Evolutionary conservation across 306 rosid genomes (phyloP), one percentile per base, ranked within the genome.

Genomic region (Biancaea sappan): DNA sequence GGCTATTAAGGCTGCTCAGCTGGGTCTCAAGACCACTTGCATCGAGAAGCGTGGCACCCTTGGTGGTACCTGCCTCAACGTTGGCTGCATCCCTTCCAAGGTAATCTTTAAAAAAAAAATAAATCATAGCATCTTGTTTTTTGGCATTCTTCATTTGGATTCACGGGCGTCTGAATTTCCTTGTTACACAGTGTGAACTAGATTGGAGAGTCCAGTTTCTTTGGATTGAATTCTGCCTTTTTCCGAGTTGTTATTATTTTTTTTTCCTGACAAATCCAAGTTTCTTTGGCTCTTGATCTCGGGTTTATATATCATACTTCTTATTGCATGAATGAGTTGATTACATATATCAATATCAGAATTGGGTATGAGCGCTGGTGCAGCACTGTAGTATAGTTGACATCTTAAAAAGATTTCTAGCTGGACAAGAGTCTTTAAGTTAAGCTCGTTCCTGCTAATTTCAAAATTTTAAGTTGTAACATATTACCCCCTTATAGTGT

Each of bases 51-150:
- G 97, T 32, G 98, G 98, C 5, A 21, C 97, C 76, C 99, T 95
- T 21, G 99, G 99, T 25, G 99, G 99, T 6, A 95, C 99, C 37
- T 95, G 99, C 70, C 99, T 95, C 72, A 95, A 95, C 86, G 98
- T 95, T 1, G 99, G 97, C 24, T 94, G 99, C 72, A 94, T 94
- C 82, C 97, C 99, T 18, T 94, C 99, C 38, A 94, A 94, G 99
- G 99, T 91, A 29, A 24, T 10, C 62, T 56, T 60, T 34, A 7
- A 32, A 13, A 7, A 1, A 3, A 7, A 16, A 15, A 31, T 57
- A 19, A n/a, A n/a, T n/a, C n/a, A n/a, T n/a, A n/a, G n/a, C n/a
- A n/a, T 12, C 12, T 46, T 46, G 3, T 4, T 12, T 3, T 18
- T 10, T 44, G 14, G 50, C 26, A 5, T 37, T 48, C 31, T 10